A percentile compares a stretch with the other conserved stretches of the same genome.
phyloP scores from a whole-genome alignment of 192 early-diverging fungal genomes.

The Gamsiella multidivaricata region DNA sequence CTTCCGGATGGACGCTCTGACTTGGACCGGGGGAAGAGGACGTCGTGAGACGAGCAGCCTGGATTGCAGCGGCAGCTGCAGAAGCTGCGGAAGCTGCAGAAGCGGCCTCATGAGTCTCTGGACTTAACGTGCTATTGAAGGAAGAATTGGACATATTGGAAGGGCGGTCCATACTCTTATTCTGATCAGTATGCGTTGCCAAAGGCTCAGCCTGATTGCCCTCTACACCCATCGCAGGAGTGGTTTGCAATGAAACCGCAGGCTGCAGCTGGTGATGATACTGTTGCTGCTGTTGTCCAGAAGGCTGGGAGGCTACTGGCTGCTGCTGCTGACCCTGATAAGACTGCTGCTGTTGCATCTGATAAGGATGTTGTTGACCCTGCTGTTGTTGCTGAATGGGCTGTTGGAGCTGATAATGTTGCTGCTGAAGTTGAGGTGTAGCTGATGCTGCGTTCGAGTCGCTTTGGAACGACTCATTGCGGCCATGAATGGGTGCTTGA shows the following conservation, averaged over 20 bases:
- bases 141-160: constrained; percentile 23
- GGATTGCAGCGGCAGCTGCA: constrained; percentile 34
- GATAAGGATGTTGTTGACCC: background rate
- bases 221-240: background rate
- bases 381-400: constrained; percentile 11
- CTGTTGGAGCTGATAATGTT: background rate
- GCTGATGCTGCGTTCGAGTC: background rate
- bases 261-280: constrained; percentile 16
- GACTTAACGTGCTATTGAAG: constrained; percentile 9
- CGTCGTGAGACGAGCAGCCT: constrained; percentile 31
- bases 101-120: constrained; percentile 22
- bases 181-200: background rate
- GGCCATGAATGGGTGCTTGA: background rate
- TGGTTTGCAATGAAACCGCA: background rate
- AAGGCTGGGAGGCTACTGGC: background rate
- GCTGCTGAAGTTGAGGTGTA: constrained; percentile 22
- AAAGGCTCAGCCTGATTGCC: background rate
- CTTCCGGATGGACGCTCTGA: constrained; percentile 6
- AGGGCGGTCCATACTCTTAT: background rate
- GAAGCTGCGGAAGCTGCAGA: constrained; percentile 36
- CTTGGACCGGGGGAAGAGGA: constrained; percentile 11
- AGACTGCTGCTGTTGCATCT: background rate
- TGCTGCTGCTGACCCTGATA: constrained; percentile 2
- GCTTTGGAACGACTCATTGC: constrained; percentile 11
- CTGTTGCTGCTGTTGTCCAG: constrained; percentile 4